These are phyloP conservation scores for Fusarium lateritium DNA, from an alignment of 2,329 filamentous ascomycete genomes.

Conservation along the genomic window DNA sequence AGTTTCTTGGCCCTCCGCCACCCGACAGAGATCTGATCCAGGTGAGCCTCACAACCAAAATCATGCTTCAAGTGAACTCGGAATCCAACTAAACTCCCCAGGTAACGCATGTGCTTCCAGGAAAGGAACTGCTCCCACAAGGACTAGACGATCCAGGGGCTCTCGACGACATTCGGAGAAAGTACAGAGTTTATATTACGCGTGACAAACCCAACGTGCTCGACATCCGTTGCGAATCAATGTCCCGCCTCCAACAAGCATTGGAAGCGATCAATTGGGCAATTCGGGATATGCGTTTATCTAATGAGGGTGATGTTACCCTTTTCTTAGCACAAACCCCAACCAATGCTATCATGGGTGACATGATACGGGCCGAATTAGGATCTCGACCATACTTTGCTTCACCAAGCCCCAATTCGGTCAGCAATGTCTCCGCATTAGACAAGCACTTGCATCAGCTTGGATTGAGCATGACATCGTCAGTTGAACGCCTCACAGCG, in stretches of 20 bases:
- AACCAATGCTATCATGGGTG: conserved; percentile 20
- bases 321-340: conserved; percentile 51
- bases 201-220: conserved; percentile 45
- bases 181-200: conserved; percentile 53
- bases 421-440: conserved; percentile 29
- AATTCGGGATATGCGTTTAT: conserved; percentile 53
- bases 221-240: conserved; percentile 45
- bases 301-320: conserved; percentile 42
- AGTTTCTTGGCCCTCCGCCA: conserved; percentile 47
- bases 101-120: conserved; percentile 51
- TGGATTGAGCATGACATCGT: conserved; percentile 31
- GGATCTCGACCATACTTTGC: conserved; percentile 45
- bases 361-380: conserved; percentile 44
- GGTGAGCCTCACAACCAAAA: conserved; percentile 34
- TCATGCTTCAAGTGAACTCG: not conserved
- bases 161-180: conserved; percentile 51
- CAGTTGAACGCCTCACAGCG: conserved; percentile 47
- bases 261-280: conserved; percentile 50
- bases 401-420: not conserved
- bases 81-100: conserved; percentile 7
- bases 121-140: conserved; percentile 46
- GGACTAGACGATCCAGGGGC: conserved; percentile 43
- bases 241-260: conserved; percentile 48
- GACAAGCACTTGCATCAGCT: conserved; percentile 43
- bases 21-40: conserved; percentile 42